A percentile compares a stretch with the other conserved stretches of the same genome.
Evolutionary conservation across 2,329 filamentous ascomycete genomes (phyloP).

Genomic region (Nigrospora sphaerica): DNA sequence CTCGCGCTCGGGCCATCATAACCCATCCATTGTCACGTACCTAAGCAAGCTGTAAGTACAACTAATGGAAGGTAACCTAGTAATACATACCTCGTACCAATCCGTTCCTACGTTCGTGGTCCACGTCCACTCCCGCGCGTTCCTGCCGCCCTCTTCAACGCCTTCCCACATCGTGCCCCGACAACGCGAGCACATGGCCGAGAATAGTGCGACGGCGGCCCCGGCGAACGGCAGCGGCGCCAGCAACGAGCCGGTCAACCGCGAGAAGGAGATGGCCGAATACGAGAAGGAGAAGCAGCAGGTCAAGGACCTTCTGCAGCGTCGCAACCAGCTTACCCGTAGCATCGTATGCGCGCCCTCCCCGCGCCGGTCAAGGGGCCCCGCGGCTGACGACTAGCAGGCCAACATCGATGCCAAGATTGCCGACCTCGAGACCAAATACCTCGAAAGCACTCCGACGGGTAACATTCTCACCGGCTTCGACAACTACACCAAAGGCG

Average conservation of each 20-base stretch:
- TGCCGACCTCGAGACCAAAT: conserved; percentile 73
- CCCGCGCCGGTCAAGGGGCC: neutral
- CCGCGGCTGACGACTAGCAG: conserved; percentile 23
- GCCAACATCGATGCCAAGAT: conserved; percentile 71
- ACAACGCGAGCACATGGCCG: conserved; percentile 15
- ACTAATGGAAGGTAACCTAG: too few relatives aligned
- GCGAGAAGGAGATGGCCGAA: conserved; percentile 22
- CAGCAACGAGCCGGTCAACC: conserved; percentile 1
- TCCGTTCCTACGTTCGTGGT: too few relatives aligned
- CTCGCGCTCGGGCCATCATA: too few relatives aligned
- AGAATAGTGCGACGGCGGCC: conserved; percentile 32
- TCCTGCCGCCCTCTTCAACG: too few relatives aligned
- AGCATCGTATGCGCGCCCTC: conserved; percentile 24
- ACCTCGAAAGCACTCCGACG: conserved; percentile 80
- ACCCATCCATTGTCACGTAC: too few relatives aligned
- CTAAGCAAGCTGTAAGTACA: too few relatives aligned
- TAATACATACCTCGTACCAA: too few relatives aligned
- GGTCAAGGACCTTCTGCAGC: conserved; percentile 40
- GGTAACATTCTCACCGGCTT: conserved; percentile 98
- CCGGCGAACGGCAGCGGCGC: conserved; percentile 6
- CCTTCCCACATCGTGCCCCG: too few relatives aligned
- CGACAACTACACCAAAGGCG: conserved; percentile 95
- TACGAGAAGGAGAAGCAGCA: conserved; percentile 43
- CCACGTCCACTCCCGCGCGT: too few relatives aligned
- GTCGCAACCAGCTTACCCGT: conserved; percentile 29